A percentile compares a stretch with the other conserved stretches of the same genome.
phyloP scores from a whole-genome alignment of 257 asterid species.

The Ilex aquifolium region DNA sequence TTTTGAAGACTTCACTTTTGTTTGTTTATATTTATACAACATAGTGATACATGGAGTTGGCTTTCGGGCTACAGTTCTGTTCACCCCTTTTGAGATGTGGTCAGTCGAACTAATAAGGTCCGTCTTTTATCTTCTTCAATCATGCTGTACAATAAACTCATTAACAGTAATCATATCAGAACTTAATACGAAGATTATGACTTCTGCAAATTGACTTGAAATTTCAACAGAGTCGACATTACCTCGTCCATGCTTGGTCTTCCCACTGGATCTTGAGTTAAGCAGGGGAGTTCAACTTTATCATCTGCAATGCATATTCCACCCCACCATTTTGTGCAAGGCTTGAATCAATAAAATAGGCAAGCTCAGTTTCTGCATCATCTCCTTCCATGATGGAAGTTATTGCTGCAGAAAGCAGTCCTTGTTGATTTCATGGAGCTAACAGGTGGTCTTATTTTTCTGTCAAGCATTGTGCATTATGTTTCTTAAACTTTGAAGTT shows the following conservation, averaged over 20 bases:
- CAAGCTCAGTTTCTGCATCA: slow-evolving; percentile 26
- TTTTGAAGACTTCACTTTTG: no score
- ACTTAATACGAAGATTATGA: neutral
- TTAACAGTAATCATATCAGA: no score
- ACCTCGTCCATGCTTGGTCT: slow-evolving; percentile 52
- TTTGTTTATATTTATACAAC: no score
- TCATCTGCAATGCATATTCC: slow-evolving; percentile 24
- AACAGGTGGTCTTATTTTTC: no score
- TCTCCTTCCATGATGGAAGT: slow-evolving; percentile 21
- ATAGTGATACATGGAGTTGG: no score
- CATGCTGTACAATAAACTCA: no score
- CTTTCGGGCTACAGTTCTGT: no score
- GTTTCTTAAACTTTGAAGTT: no score
- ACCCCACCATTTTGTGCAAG: slow-evolving; percentile 27
- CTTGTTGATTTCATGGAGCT: slow-evolving; percentile 4
- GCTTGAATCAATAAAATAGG: slow-evolving; percentile 18
- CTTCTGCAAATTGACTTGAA: slow-evolving; percentile 35
- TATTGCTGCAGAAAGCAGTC: slow-evolving; percentile 26
- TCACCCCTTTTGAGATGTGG: no score
- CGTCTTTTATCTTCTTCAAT: no score
- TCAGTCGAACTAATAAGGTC: no score
- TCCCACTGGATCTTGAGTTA: slow-evolving; percentile 36
- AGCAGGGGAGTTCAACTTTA: slow-evolving; percentile 39
- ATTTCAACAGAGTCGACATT: slow-evolving; percentile 25
- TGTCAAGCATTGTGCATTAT: no score